Percentiles rank a stretch among this genome's conserved stretches.
phyloP scores from a whole-genome alignment of 306 rosid species.

The Begonia masoniana region DNA sequence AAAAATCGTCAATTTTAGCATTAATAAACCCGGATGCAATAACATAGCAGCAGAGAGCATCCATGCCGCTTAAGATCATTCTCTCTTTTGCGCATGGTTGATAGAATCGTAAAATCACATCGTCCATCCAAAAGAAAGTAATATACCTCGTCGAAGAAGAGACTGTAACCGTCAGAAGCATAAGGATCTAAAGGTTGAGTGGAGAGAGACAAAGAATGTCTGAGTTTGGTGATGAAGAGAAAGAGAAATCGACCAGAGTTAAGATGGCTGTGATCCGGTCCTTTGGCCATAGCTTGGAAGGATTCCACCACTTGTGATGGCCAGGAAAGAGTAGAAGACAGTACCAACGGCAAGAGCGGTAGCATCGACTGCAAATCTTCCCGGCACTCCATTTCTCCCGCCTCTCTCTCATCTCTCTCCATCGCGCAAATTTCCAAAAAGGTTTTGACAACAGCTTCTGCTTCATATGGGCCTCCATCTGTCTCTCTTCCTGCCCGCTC shows the following conservation, averaged over 20 bases:
- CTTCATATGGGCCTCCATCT: too few species aligned
- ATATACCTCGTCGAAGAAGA: conserved; percentile 72
- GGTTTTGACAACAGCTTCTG: too few species aligned
- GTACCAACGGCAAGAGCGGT: conserved; percentile 42
- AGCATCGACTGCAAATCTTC: conserved; percentile 57
- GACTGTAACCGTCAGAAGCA: conserved; percentile 36
- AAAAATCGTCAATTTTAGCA: not conserved
- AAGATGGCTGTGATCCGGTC: conserved; percentile 41
- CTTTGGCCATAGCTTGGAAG: conserved; percentile 35
- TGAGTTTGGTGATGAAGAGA: conserved; percentile 41
- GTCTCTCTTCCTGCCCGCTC: too few species aligned
- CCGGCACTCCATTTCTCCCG: conserved; percentile 37
- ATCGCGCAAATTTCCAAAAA: too few species aligned
- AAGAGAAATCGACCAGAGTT: conserved; percentile 38
- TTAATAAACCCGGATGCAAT: not conserved
- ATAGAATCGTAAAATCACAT: too few species aligned
- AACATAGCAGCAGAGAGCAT: not conserved
- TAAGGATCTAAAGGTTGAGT: conserved; percentile 28
- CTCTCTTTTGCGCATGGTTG: too few species aligned
- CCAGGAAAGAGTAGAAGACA: conserved; percentile 52
- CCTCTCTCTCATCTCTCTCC: too few species aligned
- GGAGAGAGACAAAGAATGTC: conserved; percentile 42
- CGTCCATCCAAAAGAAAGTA: not conserved
- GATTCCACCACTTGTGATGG: conserved; percentile 51
- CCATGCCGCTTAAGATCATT: not conserved